These are phyloP conservation scores for Sphagnum magellanicum DNA, from an alignment of 228 moss, liverwort and hornwort species.

Conservation along the genomic window DNA sequence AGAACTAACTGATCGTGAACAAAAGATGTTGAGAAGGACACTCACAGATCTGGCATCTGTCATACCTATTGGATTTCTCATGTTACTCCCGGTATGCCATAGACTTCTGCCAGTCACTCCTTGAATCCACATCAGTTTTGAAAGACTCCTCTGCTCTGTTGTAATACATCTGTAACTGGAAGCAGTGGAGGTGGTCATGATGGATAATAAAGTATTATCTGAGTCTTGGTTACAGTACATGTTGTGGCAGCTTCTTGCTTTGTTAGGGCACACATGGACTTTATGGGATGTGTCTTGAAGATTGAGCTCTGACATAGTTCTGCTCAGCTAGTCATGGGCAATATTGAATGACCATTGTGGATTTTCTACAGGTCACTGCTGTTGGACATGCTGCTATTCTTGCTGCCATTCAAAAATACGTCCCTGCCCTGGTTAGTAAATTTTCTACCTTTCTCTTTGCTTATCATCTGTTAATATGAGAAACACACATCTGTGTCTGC, in stretches of 20 bases:
- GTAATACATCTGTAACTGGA: too few relatives aligned
- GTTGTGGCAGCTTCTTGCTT: not conserved
- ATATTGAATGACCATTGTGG: too few relatives aligned
- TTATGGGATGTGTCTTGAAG: not conserved
- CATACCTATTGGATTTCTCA: constrained; percentile 56
- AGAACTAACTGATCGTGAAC: constrained; percentile 47
- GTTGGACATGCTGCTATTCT: constrained; percentile 66
- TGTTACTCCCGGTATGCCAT: constrained; percentile 55
- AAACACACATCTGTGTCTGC: not conserved
- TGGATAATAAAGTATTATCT: too few relatives aligned
- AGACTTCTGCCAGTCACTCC: not conserved
- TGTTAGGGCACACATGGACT: not conserved
- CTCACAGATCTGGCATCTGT: constrained; percentile 56
- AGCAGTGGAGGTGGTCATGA: too few relatives aligned
- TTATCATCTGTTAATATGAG: not conserved
- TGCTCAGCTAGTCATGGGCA: not conserved
- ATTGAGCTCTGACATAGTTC: not conserved
- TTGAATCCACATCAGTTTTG: too few relatives aligned
- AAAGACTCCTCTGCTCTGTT: too few relatives aligned
- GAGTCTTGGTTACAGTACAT: constrained; percentile 1
- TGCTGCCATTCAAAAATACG: constrained; percentile 66
- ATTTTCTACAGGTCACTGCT: constrained; percentile 45
- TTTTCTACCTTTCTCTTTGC: not conserved
- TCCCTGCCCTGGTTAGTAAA: constrained; percentile 50
- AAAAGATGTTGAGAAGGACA: constrained; percentile 51